Evolutionary conservation across 345 rosid genomes (phyloP).

Genomic region (Lumnitzera littorea): DNA sequence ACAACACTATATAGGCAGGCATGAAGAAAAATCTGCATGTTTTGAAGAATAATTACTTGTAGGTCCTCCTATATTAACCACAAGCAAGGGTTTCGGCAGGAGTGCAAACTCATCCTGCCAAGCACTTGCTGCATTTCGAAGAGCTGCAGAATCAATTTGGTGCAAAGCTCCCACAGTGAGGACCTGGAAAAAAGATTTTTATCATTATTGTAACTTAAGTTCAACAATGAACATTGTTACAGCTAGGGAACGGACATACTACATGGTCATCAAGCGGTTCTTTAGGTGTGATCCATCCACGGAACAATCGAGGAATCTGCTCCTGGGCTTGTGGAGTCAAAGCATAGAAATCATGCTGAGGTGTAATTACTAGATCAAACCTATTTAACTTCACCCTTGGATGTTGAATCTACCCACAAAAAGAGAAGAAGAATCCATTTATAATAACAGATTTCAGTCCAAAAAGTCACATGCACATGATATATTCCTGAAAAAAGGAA

Average conservation of each 20-base stretch:
- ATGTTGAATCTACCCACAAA: slow-evolving; percentile 69
- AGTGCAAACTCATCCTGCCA: slow-evolving; percentile 95
- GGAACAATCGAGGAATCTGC: slow-evolving; percentile 70
- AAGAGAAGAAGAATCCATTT: neutral
- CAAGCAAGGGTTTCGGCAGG: slow-evolving; percentile 82
- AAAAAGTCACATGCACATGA: too few species aligned
- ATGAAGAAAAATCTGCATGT: too few species aligned
- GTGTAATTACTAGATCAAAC: slow-evolving; percentile 94
- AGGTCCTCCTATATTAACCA: slow-evolving; percentile 92
- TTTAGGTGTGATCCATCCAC: slow-evolving; percentile 72
- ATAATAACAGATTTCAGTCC: too few species aligned
- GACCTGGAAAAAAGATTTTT: slow-evolving; percentile 40
- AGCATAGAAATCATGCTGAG: slow-evolving; percentile 88
- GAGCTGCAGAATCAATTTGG: slow-evolving; percentile 76
- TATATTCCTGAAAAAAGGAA: too few species aligned
- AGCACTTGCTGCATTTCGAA: slow-evolving; percentile 75
- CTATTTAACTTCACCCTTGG: slow-evolving; percentile 79
- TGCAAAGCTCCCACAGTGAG: slow-evolving; percentile 87
- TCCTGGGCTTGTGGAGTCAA: slow-evolving; percentile 67
- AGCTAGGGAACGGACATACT: slow-evolving; percentile 25
- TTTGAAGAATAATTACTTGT: slow-evolving; percentile 36
- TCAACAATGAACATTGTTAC: too few species aligned
- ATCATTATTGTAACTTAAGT: neutral
- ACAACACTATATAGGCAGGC: slow-evolving; percentile 1
- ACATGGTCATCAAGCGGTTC: slow-evolving; percentile 77